Base-by-base conservation (phyloP, 768 basidiomycete species). In the Boletus rufocinnamomeus region DNA sequence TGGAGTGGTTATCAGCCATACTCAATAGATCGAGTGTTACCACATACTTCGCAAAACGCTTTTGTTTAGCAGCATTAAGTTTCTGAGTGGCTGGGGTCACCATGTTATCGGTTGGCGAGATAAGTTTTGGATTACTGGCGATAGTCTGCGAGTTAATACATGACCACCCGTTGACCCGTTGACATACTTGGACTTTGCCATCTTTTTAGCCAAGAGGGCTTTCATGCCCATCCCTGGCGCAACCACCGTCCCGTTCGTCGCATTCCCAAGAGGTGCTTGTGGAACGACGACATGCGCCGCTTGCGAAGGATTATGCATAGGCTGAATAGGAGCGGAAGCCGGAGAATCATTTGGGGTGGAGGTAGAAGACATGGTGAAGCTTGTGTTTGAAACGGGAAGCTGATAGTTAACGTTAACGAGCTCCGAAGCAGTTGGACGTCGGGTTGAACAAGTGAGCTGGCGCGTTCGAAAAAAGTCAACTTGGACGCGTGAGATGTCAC, bases 11-110 rank as follows among this genome's bases (percentile, higher is more conserved):
- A 46, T 63, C 41, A 65, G 46, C 6, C 28, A 52, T 38, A 44
- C 37, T 52, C 55, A 21, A 60, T 54, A n/a, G 50, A 50, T 50
- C 27, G 23, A 56, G 16, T 27, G 37, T 54, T 4, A 40, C 45
- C 34, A 78, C 87, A 38, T 63, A 96, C 96, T 93, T 97, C 58
- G 74, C 78, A 71, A 97, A 98, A 68, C 93, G 93, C 75, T 93
- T 93, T 82, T 96, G 95, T 82, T 86, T 95, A 4, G 89, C 89
- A 19, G 90, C 91, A 50, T 80, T 89, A 52, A 98, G 82, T 74
- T 98, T 98, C 75, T 95, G 89, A 7, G 95, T 91, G 71, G 86
- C 86, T 4, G 96, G 96, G 3, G 94, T 96, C 81, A 98, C 85
- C 74, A 98, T 80, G 70, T 90, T 92, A 74, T 99, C 96, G 10